Conservation (phyloP, 495 filamentous ascomycete species). For the Penicillium ochrochloron region DNA sequence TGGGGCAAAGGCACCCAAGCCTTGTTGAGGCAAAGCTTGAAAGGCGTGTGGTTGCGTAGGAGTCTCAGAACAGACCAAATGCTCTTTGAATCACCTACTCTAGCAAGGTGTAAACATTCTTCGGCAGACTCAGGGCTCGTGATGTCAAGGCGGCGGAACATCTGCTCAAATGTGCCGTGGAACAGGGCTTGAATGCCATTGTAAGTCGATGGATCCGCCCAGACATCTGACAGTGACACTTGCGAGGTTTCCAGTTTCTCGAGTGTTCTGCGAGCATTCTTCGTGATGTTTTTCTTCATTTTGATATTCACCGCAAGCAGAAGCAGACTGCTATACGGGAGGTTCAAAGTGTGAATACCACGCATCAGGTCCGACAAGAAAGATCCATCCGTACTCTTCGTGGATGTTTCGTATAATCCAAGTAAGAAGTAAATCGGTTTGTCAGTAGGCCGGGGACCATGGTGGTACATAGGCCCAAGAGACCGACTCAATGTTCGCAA, state of each 20-base stretch:
- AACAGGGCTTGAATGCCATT: slow-evolving; percentile 33
- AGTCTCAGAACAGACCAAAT: slow-evolving; percentile 43
- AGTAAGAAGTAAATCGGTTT: slow-evolving; percentile 33
- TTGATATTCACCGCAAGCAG: slow-evolving; percentile 37
- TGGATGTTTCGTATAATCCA: slow-evolving; percentile 35
- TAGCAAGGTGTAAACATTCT: slow-evolving; percentile 35
- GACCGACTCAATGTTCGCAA: slow-evolving; percentile 37
- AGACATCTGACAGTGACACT: slow-evolving; percentile 37
- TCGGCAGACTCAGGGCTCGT: slow-evolving; percentile 36
- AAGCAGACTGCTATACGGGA: slow-evolving; percentile 42
- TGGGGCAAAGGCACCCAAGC: slow-evolving; percentile 37
- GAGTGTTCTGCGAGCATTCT: slow-evolving; percentile 32
- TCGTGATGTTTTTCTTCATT: slow-evolving; percentile 29
- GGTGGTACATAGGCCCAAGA: slow-evolving; percentile 30
- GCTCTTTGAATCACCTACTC: slow-evolving; percentile 38
- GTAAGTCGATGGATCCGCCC: slow-evolving; percentile 33
- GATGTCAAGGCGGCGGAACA: slow-evolving; percentile 42
- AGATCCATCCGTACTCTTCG: slow-evolving; percentile 14
- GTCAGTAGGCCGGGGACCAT: slow-evolving; percentile 27
- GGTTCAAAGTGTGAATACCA: slow-evolving; percentile 36
- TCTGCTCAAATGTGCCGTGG: slow-evolving; percentile 35
- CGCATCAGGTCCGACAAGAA: slow-evolving; percentile 39
- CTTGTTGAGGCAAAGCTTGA: slow-evolving; percentile 45
- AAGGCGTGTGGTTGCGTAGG: slow-evolving; percentile 43
- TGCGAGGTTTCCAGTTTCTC: slow-evolving; percentile 37